These are phyloP conservation scores for Lichtheimia ramosa DNA, from an alignment of 371 early-diverging fungal species.

Conservation along the genomic window DNA sequence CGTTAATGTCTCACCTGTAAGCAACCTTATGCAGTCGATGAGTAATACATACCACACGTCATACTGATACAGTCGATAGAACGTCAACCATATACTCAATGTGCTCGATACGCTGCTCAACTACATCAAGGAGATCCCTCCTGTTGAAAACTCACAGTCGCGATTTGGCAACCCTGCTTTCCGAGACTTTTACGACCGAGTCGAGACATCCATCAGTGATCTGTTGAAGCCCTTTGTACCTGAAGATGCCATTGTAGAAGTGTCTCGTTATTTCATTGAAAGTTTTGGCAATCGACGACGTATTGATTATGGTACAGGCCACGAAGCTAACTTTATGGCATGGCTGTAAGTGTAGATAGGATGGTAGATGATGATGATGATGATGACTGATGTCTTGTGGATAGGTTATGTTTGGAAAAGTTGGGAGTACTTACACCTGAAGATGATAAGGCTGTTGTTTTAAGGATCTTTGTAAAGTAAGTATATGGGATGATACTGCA, in stretches of 20 bases:
- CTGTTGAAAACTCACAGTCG: conserved; percentile 73
- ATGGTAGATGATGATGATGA: background rate
- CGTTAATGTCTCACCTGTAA: conserved; percentile 52
- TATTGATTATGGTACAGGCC: conserved; percentile 99
- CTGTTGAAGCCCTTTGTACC: conserved; percentile 17
- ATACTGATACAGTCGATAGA: conserved; percentile 30
- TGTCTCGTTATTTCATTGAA: conserved; percentile 78
- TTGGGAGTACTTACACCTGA: conserved; percentile 59
- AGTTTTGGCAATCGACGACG: conserved; percentile 96
- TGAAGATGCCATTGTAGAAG: conserved; percentile 64
- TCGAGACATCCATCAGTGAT: conserved; percentile 28
- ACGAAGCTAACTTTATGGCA: conserved; percentile 96
- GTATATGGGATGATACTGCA: conserved; percentile 6
- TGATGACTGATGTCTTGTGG: background rate
- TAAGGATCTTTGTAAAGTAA: conserved; percentile 78
- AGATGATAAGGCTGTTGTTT: conserved; percentile 77
- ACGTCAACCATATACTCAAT: conserved; percentile 56
- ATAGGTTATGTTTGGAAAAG: conserved; percentile 78
- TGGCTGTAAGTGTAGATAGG: conserved; percentile 70
- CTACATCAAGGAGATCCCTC: conserved; percentile 72
- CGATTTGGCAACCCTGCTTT: conserved; percentile 95
- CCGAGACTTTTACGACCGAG: conserved; percentile 74
- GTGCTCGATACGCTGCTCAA: conserved; percentile 63
- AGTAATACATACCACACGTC: background rate
- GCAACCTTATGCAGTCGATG: conserved; percentile 13